phyloP scores from a whole-genome alignment of 257 asterid species.

The Marsdenia floribunda region DNA sequence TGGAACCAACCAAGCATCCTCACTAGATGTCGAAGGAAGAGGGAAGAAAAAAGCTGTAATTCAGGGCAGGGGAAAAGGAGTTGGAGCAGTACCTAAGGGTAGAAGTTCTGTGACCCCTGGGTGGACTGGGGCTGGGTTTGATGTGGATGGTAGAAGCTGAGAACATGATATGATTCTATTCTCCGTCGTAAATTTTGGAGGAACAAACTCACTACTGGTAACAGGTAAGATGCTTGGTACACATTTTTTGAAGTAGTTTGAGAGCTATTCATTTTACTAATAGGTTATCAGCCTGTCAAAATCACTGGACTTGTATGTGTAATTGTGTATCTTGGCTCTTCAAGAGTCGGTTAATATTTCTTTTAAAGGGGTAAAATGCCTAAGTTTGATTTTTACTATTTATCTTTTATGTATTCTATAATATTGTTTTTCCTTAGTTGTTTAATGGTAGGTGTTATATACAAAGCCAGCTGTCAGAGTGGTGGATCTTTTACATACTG shows the following conservation, averaged over 20 bases:
- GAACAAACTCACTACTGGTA: not conserved
- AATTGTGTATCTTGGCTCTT: not conserved
- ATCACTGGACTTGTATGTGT: not conserved
- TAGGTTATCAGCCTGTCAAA: not conserved
- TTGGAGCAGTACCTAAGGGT: conserved; percentile 71
- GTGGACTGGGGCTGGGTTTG: conserved; percentile 94
- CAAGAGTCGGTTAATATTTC: not conserved
- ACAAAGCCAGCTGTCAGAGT: not conserved
- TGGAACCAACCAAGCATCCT: conserved; percentile 42
- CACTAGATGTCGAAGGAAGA: conserved; percentile 45
- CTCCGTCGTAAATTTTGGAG: conserved; percentile 1
- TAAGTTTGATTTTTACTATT: not conserved
- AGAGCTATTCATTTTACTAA: not conserved
- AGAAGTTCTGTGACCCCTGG: conserved; percentile 60
- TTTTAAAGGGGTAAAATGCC: not conserved
- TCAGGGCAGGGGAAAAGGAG: conserved; percentile 72
- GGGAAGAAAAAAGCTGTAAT: conserved; percentile 50
- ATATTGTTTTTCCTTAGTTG: not conserved
- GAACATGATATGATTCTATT: conserved; percentile 18
- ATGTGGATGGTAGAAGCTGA: conserved; percentile 73
- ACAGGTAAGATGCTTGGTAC: conserved; percentile 13
- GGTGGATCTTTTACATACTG: not conserved
- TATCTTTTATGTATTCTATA: not conserved
- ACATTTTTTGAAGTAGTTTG: not conserved
- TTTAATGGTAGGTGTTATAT: not conserved